Evolutionary conservation across 345 rosid genomes (phyloP), one percentile per base, ranked within the genome.

Genomic region (Hevea brasiliensis): DNA sequence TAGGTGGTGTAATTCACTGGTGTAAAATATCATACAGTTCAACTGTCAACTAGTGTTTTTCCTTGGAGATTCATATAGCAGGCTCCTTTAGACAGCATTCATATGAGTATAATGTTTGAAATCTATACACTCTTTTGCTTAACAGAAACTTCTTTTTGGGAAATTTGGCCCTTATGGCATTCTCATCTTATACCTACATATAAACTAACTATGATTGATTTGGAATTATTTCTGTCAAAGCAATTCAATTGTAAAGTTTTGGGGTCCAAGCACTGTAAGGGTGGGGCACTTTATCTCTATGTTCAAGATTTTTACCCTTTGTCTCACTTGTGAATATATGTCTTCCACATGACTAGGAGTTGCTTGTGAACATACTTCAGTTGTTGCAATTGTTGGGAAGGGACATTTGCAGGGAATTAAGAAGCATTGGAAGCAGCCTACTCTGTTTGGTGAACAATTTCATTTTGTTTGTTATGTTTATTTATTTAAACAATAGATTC

Each of bases 351-450:
- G 93, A 75, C 87, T 87, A 58, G 86, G 79, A 74, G 83, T 82
- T 74, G 98, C 97, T 6, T 79, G 87, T 26, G 92, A 91, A 76
- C 96, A 93, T 66, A 78, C 80, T 72, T 88, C 91, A 29, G 97
- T 96, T 1, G 99, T 95, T 37, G 99, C 97, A 47, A 97, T 95
- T 2, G 92, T 96, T 40, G 99, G 99, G n/a, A 96, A 85, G 87
- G 98, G 98, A n/a, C 99, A 96, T 78, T 78, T 96, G 73, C 81
- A 82, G 50, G 99, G 98, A 79, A 96, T 96, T 66, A 85, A 83
- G 88, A 89, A 86, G 78, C 77, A 90, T 37, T 96, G 99, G 99
- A 76, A 86, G 87, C 96, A 93, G 74, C 91, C 94, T 73, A 82
- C 93, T 70, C 71, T 23, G 83, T 92, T 92, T 20, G 23, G 90